Conservation (phyloP, 345 rosid genomes). For the Eucalyptus shirleyi region DNA sequence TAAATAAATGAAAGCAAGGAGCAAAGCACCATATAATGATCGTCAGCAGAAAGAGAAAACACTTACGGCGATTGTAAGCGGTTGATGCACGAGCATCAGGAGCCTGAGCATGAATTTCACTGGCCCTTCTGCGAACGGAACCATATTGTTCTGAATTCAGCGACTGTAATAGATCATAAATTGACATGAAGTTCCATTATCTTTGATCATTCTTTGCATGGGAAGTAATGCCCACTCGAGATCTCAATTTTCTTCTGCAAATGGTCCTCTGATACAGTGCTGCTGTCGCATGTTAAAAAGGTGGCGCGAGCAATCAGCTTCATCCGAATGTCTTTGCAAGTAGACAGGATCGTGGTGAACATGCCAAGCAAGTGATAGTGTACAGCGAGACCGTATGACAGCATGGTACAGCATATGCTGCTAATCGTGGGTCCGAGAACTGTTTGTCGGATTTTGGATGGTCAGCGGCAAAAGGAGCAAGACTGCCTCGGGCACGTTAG, state of each 20-base stretch:
- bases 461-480: conserved; percentile 29
- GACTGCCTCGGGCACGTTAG: neutral
- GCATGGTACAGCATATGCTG: conserved; percentile 89
- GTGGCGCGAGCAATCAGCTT: neutral
- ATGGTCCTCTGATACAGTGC: conserved; percentile 44
- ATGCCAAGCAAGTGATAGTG: neutral
- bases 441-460: conserved; percentile 83
- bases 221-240: conserved; percentile 10
- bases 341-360: neutral
- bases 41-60: neutral
- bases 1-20: neutral
- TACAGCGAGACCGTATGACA: conserved; percentile 37
- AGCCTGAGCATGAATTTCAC: conserved; percentile 70
- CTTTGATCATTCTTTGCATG: neutral
- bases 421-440: conserved; percentile 69
- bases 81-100: conserved; percentile 88
- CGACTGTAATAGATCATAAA: conserved; percentile 27
- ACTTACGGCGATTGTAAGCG: conserved; percentile 66
- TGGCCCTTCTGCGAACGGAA: conserved; percentile 62
- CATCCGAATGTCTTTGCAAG: neutral
- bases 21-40: neutral
- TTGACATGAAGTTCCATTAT: neutral
- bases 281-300: conserved; percentile 41
- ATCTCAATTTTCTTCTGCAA: conserved; percentile 80
- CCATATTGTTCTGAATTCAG: conserved; percentile 80